Evolutionary conservation across 495 filamentous ascomycete species (phyloP).

Genomic region (Echria macrotheca): DNA sequence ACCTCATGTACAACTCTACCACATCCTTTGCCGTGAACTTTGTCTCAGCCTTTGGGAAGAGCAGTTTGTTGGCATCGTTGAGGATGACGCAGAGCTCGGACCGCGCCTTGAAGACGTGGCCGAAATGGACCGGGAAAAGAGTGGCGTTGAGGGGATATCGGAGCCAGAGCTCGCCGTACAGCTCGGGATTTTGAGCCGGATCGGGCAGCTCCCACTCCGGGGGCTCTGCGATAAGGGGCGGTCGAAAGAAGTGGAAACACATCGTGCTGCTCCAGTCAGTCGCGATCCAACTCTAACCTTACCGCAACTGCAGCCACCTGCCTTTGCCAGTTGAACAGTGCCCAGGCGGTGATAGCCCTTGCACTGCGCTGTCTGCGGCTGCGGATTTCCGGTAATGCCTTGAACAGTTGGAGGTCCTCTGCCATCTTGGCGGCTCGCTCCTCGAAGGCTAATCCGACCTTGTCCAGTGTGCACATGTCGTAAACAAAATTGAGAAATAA

Average conservation of each 20-base stretch:
- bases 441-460: conserved; percentile 18
- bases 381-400: not conserved
- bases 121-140: conserved; percentile 17
- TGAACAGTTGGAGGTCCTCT: conserved; percentile 15
- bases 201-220: conserved; percentile 23
- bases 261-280: not conserved
- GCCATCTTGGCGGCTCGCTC: conserved; percentile 19
- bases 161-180: conserved; percentile 30
- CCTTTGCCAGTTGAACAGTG: conserved; percentile 23
- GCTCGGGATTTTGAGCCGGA: conserved; percentile 16
- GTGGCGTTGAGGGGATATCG: conserved; percentile 22
- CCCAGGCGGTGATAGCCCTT: conserved; percentile 28
- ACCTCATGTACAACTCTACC: too few relatives aligned
- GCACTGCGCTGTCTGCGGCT: conserved; percentile 13
- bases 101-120: conserved; percentile 18
- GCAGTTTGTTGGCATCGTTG: too few relatives aligned
- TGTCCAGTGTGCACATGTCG: conserved; percentile 24
- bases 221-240: conserved; percentile 16
- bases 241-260: conserved; percentile 17
- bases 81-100: conserved; percentile 23
- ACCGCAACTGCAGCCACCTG: not conserved
- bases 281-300: not conserved
- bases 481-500: conserved; percentile 19
- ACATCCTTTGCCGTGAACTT: too few relatives aligned
- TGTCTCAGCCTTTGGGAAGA: too few relatives aligned